Conservation (phyloP, 495 filamentous ascomycete species). For the Lepidopterella palustris region DNA sequence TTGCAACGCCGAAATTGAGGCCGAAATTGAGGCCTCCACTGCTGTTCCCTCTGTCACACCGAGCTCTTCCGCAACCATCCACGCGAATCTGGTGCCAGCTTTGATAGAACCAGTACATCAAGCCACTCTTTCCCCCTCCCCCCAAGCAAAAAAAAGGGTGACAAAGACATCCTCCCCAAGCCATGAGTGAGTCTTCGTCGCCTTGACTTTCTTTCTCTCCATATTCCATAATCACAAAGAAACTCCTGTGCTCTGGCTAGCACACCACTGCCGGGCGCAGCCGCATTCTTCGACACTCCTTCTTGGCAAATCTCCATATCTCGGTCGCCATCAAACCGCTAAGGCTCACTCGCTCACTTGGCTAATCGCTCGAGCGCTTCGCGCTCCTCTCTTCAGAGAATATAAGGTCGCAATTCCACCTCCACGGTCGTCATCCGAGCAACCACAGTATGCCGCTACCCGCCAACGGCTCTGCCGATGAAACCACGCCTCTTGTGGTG, state of each 20-base stretch:
- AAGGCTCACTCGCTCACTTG: neutral
- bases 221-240: neutral
- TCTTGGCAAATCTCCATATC: neutral
- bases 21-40: too few relatives aligned
- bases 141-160: too few relatives aligned
- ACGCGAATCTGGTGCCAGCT: neutral
- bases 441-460: neutral
- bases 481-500: slow-evolving; percentile 11
- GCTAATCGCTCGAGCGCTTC: neutral
- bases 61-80: neutral
- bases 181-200: slow-evolving; percentile 5
- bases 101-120: neutral
- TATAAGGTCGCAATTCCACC: neutral
- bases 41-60: neutral
- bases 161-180: too few relatives aligned
- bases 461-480: slow-evolving; percentile 5
- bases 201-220: neutral
- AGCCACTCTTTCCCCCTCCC: neutral
- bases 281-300: neutral
- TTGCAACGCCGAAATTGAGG: too few relatives aligned
- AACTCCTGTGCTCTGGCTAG: neutral
- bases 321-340: too few relatives aligned
- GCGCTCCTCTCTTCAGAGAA: neutral
- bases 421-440: neutral
- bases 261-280: slow-evolving; percentile 1